Evolutionary conservation across 768 basidiomycete genomes (phyloP), one percentile per base, ranked within the genome.

Genomic region (Russula lepida): DNA sequence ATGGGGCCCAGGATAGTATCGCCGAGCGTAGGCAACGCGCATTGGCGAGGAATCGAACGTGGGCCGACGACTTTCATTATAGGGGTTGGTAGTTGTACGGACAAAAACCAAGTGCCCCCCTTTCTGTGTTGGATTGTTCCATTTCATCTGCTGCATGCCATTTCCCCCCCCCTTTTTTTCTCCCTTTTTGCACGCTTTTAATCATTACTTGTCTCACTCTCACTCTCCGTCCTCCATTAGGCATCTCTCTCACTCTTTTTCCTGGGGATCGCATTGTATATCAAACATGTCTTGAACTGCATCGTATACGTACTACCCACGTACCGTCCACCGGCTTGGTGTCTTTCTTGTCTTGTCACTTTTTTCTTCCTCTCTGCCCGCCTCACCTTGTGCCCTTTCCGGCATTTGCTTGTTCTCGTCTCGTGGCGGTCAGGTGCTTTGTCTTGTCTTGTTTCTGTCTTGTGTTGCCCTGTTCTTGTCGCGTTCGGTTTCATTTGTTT

Each of bases 11-110:
- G 32, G 50, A 59, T 8, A 59, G 50, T 15, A 59, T 59, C 33
- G 58, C 58, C 19, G 52, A 59, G 46, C 58, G 52, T 25, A 44
- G 58, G 53, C 51, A 39, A 70, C 74, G 72, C 33, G 79, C 79
- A 12, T 69, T 86, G 70, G 79, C 81, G 54, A 74, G 84, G 65
- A 86, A 85, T 69, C 77, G 80, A 54, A 88, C 83, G 68, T 86
- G 82, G 84, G 81, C 82, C 23, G 79, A 85, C 60, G 84, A 87
- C 63, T 88, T 79, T 69, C 86, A 88, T 70, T 75, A 73, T 62
- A 69, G 78, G 19, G 86, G 86, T 44, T 88, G 86, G 86, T 88
- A 70, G 21, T 21, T 21, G 43, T 44, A 11, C n/a, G 8, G 43
- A 15, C 35, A 37, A 37, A 37, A 37, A 37, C 15, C 35, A 37